These are phyloP conservation scores for Pleurotus giganteus DNA, from an alignment of 768 basidiomycete genomes.

Conservation along the genomic window DNA sequence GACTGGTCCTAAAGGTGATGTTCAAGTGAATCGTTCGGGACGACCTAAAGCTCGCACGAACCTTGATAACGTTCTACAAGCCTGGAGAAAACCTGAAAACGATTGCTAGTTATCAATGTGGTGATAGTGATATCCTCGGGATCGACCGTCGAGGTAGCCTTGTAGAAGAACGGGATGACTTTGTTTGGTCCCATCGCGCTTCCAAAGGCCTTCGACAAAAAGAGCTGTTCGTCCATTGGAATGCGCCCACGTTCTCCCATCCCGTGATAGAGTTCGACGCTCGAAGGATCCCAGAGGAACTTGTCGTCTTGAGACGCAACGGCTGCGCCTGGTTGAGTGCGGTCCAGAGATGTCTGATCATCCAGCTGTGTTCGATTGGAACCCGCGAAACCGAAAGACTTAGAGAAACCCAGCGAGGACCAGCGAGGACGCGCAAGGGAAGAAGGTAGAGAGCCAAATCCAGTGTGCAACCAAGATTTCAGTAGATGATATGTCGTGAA, in stretches of 20 bases:
- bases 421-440: conserved; percentile 13
- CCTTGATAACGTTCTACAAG: conserved; percentile 80
- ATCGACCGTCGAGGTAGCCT: conserved; percentile 54
- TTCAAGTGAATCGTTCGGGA: neutral
- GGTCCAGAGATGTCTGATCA: conserved; percentile 13
- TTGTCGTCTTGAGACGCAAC: conserved; percentile 12
- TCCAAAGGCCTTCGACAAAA: conserved; percentile 70
- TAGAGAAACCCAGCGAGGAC: conserved; percentile 17
- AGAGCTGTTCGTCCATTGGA: conserved; percentile 43
- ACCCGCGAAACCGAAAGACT: conserved; percentile 14
- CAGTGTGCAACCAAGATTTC: conserved; percentile 28
- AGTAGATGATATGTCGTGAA: conserved; percentile 43
- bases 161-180: conserved; percentile 81
- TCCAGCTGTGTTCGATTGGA: conserved; percentile 13
- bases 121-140: conserved; percentile 79
- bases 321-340: neutral
- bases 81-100: conserved; percentile 68
- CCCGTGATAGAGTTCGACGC: conserved; percentile 30
- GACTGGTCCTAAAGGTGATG: conserved; percentile 58
- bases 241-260: conserved; percentile 31
- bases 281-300: conserved; percentile 32
- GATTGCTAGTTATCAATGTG: conserved; percentile 78
- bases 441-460: conserved; percentile 24
- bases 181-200: conserved; percentile 69
- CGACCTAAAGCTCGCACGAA: conserved; percentile 24